These are phyloP conservation scores for Lepidopterella palustris DNA, from an alignment of 495 filamentous ascomycete genomes.

Conservation along the genomic window DNA sequence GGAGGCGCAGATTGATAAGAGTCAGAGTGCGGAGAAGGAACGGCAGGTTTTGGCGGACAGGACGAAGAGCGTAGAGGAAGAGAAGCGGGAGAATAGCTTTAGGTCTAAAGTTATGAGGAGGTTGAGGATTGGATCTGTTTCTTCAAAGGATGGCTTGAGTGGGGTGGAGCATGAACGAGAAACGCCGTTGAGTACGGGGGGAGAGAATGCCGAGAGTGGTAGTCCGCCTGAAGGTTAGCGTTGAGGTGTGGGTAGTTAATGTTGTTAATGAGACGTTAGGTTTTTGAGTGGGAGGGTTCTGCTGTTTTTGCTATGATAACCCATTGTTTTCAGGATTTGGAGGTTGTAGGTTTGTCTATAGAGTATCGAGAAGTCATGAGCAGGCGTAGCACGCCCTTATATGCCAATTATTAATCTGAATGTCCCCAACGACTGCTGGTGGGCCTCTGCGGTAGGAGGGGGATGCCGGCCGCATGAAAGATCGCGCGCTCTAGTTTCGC, in stretches of 20 bases:
- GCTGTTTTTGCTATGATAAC: no score
- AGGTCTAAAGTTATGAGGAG: constrained; percentile 29
- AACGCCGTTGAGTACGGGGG: constrained; percentile 12
- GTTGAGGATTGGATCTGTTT: constrained; percentile 24
- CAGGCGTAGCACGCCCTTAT: no score
- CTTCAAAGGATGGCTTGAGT: constrained; percentile 3
- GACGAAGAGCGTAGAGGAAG: constrained; percentile 28
- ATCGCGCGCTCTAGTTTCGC: no score
- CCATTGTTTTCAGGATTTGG: no score
- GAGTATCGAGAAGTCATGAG: no score
- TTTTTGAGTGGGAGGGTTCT: not conserved
- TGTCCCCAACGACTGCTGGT: no score
- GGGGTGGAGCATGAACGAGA: constrained; percentile 5
- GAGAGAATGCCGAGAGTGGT: constrained; percentile 25
- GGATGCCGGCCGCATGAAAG: no score
- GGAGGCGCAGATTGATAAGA: constrained; percentile 44
- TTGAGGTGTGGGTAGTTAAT: not conserved
- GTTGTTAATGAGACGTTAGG: not conserved
- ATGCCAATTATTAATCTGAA: no score
- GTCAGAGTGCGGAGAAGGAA: constrained; percentile 47
- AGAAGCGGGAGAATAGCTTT: constrained; percentile 35
- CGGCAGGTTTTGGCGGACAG: constrained; percentile 38
- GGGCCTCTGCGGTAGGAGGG: no score
- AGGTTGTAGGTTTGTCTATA: no score
- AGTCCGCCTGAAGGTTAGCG: constrained; percentile 24